Percentiles rank a stretch among this genome's conserved stretches.
phyloP scores from a whole-genome alignment of 78 protist genomes.

The Dictyostelium firmibasis region DNA sequence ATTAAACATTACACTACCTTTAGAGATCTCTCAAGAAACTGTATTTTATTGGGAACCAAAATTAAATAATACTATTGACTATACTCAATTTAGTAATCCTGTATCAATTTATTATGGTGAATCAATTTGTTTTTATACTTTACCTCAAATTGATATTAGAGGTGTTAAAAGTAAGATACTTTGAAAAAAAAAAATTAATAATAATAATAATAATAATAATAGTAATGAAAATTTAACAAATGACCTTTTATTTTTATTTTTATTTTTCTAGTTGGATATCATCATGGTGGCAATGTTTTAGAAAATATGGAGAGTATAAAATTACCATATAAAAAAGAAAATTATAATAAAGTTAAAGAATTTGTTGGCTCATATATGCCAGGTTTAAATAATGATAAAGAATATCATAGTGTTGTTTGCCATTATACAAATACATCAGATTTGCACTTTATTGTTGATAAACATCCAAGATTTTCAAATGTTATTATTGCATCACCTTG shows the following conservation, averaged over 20 bases:
- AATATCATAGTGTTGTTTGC: constrained; percentile 4
- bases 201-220: too few species aligned
- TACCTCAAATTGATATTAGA: constrained; percentile 58
- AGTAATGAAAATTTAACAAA: too few species aligned
- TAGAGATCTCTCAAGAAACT: constrained; percentile 31
- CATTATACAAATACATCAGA: constrained; percentile 59
- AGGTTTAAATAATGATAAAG: constrained; percentile 4
- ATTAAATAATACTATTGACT: constrained; percentile 3
- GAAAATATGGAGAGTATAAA: constrained; percentile 7
- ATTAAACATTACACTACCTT: constrained; percentile 12
- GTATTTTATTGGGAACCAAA: constrained; percentile 40
- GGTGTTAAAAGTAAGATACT: constrained; percentile 32
- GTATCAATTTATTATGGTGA: constrained; percentile 41
- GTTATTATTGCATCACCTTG: constrained; percentile 51
- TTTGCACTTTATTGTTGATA: constrained; percentile 47
- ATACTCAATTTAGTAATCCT: constrained; percentile 34
- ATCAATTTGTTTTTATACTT: constrained; percentile 5
- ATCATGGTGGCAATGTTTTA: constrained; percentile 17
- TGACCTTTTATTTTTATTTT: background rate
- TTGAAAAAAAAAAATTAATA: background rate
- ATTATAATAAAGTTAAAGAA: background rate
- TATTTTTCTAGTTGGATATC: constrained; percentile 26
- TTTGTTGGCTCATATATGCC: constrained; percentile 42
- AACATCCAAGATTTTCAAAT: constrained; percentile 43
- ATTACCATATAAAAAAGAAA: constrained; percentile 4